These are phyloP conservation scores for Ceratopteris richardii DNA, from an alignment of 75 land plant genomes.

Conservation along the genomic window DNA sequence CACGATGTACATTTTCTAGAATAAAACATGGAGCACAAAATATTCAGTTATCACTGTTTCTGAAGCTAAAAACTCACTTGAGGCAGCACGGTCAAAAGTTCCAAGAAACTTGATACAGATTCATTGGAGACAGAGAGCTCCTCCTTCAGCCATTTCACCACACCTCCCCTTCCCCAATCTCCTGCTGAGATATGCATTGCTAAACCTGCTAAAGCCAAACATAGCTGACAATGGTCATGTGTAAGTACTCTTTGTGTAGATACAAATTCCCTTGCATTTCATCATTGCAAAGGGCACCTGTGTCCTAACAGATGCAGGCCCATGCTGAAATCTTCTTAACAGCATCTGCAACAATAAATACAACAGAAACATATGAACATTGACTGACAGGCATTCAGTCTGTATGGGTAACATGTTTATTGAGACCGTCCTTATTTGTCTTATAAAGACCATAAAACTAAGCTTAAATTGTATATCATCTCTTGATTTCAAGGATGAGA, in stretches of 20 bases:
- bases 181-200: constrained; percentile 82
- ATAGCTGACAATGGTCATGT: constrained; percentile 66
- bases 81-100: constrained; percentile 77
- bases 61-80: constrained; percentile 62
- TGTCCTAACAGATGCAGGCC: constrained; percentile 81
- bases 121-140: constrained; percentile 70
- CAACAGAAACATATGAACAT: not conserved
- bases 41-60: too few relatives aligned
- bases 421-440: too few relatives aligned
- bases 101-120: constrained; percentile 55
- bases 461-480: too few relatives aligned
- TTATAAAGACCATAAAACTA: too few relatives aligned
- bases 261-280: too few relatives aligned
- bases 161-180: constrained; percentile 93
- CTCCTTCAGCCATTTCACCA: constrained; percentile 67
- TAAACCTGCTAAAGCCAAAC: constrained; percentile 85
- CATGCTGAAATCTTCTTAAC: constrained; percentile 66
- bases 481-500: too few relatives aligned
- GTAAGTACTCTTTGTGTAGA: too few relatives aligned
- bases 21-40: too few relatives aligned
- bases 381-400: too few relatives aligned
- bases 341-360: constrained; percentile 40
- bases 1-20: too few relatives aligned
- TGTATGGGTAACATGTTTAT: too few relatives aligned
- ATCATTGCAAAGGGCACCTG: constrained; percentile 50